Conservation (phyloP, 2,329 filamentous ascomycete species). For the Talaromyces sp. region DNA sequence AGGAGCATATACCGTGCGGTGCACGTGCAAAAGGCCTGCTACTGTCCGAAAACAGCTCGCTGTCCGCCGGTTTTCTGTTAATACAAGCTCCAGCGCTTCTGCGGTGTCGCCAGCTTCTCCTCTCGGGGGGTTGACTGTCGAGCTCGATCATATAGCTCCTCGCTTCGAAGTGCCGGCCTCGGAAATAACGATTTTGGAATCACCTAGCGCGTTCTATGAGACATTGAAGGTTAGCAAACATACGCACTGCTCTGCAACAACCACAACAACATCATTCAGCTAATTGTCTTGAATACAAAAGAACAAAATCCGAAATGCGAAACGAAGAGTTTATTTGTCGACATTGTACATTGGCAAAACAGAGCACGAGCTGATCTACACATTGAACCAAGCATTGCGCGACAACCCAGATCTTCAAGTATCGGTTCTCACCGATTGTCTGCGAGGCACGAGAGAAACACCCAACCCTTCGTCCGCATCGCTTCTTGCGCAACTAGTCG, state of each 20-base stretch:
- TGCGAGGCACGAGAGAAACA: constrained; percentile 86
- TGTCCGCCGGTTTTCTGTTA: constrained; percentile 35
- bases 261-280: too few species aligned
- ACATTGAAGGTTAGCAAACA: constrained; percentile 66
- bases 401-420: constrained; percentile 72
- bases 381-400: constrained; percentile 69
- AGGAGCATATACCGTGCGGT: constrained; percentile 34
- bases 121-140: constrained; percentile 60
- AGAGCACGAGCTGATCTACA: constrained; percentile 81
- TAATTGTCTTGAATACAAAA: constrained; percentile 35
- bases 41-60: constrained; percentile 24
- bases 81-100: constrained; percentile 22
- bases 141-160: constrained; percentile 86
- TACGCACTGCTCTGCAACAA: too few species aligned
- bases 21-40: constrained; percentile 26
- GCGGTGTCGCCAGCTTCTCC: constrained; percentile 34
- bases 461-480: constrained; percentile 84
- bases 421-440: constrained; percentile 84
- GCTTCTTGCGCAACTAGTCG: constrained; percentile 74
- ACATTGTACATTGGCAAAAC: constrained; percentile 95
- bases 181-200: constrained; percentile 72
- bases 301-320: constrained; percentile 76
- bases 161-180: constrained; percentile 80
- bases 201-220: constrained; percentile 85
- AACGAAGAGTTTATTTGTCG: constrained; percentile 81